phyloP scores from a whole-genome alignment of 495 filamentous ascomycete genomes.

The Penicillium daleae region DNA sequence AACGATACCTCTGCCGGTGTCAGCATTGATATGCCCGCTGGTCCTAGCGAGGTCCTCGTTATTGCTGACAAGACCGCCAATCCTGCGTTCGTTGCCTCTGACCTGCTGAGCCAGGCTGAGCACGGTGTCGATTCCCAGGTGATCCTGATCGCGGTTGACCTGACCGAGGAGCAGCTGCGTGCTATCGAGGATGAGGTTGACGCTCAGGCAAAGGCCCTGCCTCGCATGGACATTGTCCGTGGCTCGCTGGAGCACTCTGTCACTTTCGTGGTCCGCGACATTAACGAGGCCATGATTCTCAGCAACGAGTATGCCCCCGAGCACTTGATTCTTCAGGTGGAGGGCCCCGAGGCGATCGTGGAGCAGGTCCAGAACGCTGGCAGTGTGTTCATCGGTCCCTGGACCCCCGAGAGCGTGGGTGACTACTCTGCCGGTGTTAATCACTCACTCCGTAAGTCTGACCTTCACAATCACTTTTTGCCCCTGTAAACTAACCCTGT shows the following conservation, averaged over 20 bases:
- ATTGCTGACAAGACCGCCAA: conserved; percentile 89
- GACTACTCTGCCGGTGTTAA: conserved; percentile 98
- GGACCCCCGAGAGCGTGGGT: conserved; percentile 96
- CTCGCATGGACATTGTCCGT: conserved; percentile 88
- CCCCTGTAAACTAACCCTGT: conserved; percentile 21
- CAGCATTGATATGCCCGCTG: conserved; percentile 97
- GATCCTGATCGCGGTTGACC: conserved; percentile 82
- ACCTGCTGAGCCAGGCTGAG: conserved; percentile 93
- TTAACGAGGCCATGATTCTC: conserved; percentile 82
- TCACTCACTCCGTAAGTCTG: conserved; percentile 86
- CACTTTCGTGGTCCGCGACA: conserved; percentile 76
- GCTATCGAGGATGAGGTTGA: conserved; percentile 93
- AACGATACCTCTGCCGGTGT: conserved; percentile 96
- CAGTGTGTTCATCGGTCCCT: conserved; percentile 90
- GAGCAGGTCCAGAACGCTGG: conserved; percentile 89
- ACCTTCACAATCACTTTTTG: background rate
- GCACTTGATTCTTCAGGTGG: conserved; percentile 90
- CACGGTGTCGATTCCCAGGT: conserved; percentile 96
- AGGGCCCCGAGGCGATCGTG: conserved; percentile 70
- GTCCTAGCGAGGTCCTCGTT: conserved; percentile 94
- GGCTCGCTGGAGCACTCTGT: conserved; percentile 91
- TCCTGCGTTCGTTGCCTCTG: conserved; percentile 93
- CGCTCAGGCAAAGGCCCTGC: conserved; percentile 82
- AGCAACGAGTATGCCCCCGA: conserved; percentile 98
- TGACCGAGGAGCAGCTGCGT: conserved; percentile 67